These are phyloP conservation scores for Dothistroma septosporum DNA, from an alignment of 2,329 filamentous ascomycete genomes.

Conservation along the genomic window DNA sequence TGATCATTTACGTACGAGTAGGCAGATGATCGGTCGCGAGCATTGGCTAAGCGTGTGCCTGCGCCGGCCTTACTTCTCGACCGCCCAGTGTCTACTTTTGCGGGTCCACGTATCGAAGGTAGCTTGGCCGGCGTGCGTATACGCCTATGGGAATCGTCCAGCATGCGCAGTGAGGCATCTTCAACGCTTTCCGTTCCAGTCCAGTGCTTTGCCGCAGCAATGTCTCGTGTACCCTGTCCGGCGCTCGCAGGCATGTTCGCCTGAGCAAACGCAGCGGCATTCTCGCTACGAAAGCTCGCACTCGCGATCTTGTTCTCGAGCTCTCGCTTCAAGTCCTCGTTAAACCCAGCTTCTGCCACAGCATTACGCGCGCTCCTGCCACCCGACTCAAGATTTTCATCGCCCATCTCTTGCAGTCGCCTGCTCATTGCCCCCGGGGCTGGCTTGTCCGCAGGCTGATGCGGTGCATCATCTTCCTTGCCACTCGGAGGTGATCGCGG, in stretches of 20 bases:
- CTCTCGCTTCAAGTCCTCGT: constrained; percentile 55
- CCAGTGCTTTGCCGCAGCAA: constrained; percentile 69
- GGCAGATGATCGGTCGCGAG: constrained; percentile 55
- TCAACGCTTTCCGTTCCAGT: constrained; percentile 68
- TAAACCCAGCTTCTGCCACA: constrained; percentile 60
- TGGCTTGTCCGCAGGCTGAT: constrained; percentile 23
- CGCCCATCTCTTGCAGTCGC: constrained; percentile 56
- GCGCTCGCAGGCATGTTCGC: constrained; percentile 56
- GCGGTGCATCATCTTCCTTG: constrained; percentile 14
- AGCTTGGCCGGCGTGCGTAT: constrained; percentile 41
- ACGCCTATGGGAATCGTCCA: constrained; percentile 59
- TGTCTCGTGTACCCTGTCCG: constrained; percentile 63
- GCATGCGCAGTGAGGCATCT: constrained; percentile 77
- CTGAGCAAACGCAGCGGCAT: constrained; percentile 51
- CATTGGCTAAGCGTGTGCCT: constrained; percentile 53
- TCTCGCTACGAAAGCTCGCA: constrained; percentile 51
- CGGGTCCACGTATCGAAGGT: constrained; percentile 37
- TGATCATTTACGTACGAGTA: constrained; percentile 52
- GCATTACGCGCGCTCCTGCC: constrained; percentile 53
- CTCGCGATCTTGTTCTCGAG: constrained; percentile 57
- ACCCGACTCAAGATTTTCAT: constrained; percentile 54
- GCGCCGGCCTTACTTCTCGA: constrained; percentile 39
- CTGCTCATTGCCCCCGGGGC: constrained; percentile 56
- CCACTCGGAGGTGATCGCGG: constrained; percentile 18
- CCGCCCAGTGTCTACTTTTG: constrained; percentile 45